Evolutionary conservation across 2,329 filamentous ascomycete genomes (phyloP), one percentile per base, ranked within the genome.

Genomic region (Claviceps sp.): DNA sequence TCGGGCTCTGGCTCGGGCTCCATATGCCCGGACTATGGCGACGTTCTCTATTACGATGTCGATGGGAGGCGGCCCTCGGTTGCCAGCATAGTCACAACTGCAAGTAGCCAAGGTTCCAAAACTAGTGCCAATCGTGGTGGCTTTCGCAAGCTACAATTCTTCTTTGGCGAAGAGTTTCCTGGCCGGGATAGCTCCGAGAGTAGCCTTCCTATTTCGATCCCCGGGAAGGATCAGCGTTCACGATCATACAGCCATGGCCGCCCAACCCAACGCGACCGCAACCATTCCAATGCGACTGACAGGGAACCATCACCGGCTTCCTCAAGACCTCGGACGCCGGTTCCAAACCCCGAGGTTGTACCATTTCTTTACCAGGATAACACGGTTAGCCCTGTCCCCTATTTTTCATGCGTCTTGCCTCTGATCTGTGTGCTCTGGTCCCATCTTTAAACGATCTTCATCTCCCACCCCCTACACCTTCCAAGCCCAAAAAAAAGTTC

Each of bases 281-380:
- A 91, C 66, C 85, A 88, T 66, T 96, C 90, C 50, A 82, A 81
- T 67, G 80, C 79, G 50, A 83, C 81, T 51, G 81, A 93, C 62
- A 79, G 83, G 55, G 84, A 90, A 56, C 77, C 76, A 46, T 94
- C 90, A 50, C 89, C 89, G 42, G 78, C 79, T 50, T 81, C 80
- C 36, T 89, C 86, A 30, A 78, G 88, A 58, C 88, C 90, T 47
- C 79, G 85, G 60, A 95, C 88, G n/a, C 89, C 90, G 13, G 76
- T 89, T 49, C 87, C 87, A 43, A 88, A 87, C 13, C 93, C 88
- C 62, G 91, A 97, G 68, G 89, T 98, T 53, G 93, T 95, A 41
- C 93, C 93, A n/a, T 98, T 95, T 77, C 77, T 95, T 56, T 97
- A 93, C 65, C 93, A 97, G 68, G 88, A 93, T 54, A 70, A 69